Base-by-base conservation (phyloP, 257 asterid species). In the Salvia miltiorrhiza region DNA sequence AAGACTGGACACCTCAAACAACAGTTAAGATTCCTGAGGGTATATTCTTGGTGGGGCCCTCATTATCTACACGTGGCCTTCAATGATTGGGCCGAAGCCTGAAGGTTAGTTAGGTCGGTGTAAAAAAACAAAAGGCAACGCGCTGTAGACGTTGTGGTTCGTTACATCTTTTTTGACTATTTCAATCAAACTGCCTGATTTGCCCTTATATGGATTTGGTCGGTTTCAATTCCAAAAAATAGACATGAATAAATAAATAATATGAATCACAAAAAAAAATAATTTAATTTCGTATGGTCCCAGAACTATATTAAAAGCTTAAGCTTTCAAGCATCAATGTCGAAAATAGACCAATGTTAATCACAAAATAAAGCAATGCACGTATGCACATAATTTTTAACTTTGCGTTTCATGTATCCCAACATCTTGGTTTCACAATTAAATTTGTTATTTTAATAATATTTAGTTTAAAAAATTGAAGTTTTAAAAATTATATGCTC, bases 71-170 rank as follows among this genome's bases (percentile, higher is more conserved):
- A 70, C 73, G 60, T 70, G 80, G 24, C 63, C 2, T 3, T 3
- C 56, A 13, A 0, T 3, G 0, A 54, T 45, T 76, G 72, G 63
- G 24, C 19, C 0, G 12, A n/a, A 26, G 5, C 59, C 21, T 19
- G 12, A n/a, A 26, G 5, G 65, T 30, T 19, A 14, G 59, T 64
- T 61, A 35, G 68, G 80, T 70, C 80, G 73, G 80, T 56, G 9
- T 7, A 2, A 20, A 45, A 54, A 44, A 7, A 21, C 12, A 54
- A 44, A 7, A 21, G 9, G 64, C 45, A 13, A 76, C 74, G 59
- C 65, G 69, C 65, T 48, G 0, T 57, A 19, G 21, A 21, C 69
- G 32, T n/a, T 28, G 9, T 3, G 26, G 23, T 16, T 3, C 3
- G 17, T 8, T 50, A 49, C 9, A 11, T 35, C 65, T 43, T 47